These are phyloP conservation scores for Lasiodiplodia citricola DNA, from an alignment of 2,329 filamentous ascomycete species.

Conservation along the genomic window DNA sequence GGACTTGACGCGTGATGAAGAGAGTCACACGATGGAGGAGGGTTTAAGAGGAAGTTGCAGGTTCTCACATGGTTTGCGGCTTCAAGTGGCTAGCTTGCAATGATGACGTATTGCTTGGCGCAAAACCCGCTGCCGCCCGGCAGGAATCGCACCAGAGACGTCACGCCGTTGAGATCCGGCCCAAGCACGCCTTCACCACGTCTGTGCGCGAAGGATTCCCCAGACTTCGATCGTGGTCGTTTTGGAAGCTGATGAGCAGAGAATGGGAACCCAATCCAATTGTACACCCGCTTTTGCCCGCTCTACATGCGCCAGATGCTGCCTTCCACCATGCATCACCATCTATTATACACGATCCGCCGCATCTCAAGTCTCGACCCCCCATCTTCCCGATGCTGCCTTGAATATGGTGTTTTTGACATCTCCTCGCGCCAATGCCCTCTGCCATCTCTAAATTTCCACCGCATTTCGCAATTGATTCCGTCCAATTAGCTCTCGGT, in stretches of 20 bases:
- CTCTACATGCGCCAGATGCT: conserved; percentile 17
- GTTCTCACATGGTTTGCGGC: conserved; percentile 10
- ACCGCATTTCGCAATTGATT: not conserved
- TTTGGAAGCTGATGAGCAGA: not conserved
- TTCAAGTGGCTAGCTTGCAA: conserved; percentile 3
- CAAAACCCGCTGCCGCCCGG: not conserved
- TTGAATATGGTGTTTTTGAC: not conserved
- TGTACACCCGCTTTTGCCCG: conserved; percentile 20
- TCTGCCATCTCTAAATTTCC: conserved; percentile 37
- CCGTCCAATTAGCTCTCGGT: conserved; percentile 27
- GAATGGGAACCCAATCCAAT: conserved; percentile 9
- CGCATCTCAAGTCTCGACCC: too few relatives aligned
- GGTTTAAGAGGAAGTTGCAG: conserved; percentile 8
- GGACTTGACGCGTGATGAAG: conserved; percentile 7
- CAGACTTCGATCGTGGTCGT: not conserved
- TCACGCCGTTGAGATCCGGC: not conserved
- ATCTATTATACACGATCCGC: not conserved
- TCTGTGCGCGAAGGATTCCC: conserved; percentile 6
- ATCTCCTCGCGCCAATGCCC: conserved; percentile 20
- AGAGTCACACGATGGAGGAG: conserved; percentile 19
- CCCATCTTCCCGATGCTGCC: not conserved
- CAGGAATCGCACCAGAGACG: not conserved
- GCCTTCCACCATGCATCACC: not conserved
- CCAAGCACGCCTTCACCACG: not conserved
- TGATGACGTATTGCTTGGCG: conserved; percentile 22